A percentile compares a stretch with the other conserved stretches of the same genome.
phyloP scores from a whole-genome alignment of 192 early-diverging fungal genomes.

The Funneliformis geosporum region DNA sequence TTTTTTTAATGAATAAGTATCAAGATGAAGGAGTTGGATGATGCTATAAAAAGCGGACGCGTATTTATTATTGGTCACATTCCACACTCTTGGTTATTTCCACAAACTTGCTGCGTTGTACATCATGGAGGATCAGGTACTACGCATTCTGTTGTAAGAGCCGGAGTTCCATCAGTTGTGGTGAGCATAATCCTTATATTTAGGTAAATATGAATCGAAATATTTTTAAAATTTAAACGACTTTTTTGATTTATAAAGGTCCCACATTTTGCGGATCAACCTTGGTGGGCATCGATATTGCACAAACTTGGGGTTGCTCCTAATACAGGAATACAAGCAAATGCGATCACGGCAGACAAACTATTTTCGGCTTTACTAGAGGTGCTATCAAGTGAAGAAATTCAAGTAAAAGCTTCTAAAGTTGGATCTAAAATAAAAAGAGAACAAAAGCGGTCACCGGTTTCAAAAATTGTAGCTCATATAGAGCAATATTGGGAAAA shows the following conservation, averaged over 20 bases:
- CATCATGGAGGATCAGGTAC: conserved; percentile 17
- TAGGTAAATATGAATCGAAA: not conserved
- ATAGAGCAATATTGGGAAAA: conserved; percentile 5
- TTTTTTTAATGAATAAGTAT: not conserved
- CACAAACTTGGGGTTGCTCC: not conserved
- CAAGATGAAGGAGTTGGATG: not conserved
- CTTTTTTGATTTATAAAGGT: not conserved
- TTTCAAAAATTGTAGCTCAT: conserved; percentile 5
- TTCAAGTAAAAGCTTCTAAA: not conserved
- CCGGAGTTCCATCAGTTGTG: conserved; percentile 1
- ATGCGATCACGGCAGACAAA: not conserved
- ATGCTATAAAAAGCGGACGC: not conserved
- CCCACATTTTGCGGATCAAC: not conserved
- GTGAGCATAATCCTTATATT: not conserved
- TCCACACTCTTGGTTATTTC: conserved; percentile 17
- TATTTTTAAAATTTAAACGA: not conserved
- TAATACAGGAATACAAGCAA: not conserved
- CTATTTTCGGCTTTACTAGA: not conserved
- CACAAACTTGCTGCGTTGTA: conserved; percentile 4
- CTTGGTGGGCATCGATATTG: conserved; percentile 24
- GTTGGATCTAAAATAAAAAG: not conserved
- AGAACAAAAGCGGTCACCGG: not conserved
- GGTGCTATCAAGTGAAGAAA: not conserved
- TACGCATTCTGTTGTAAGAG: not conserved
- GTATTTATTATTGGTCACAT: not conserved